phyloP scores from a whole-genome alignment of 2,329 filamentous ascomycete genomes.

The Sphaerulina vaccinii region DNA sequence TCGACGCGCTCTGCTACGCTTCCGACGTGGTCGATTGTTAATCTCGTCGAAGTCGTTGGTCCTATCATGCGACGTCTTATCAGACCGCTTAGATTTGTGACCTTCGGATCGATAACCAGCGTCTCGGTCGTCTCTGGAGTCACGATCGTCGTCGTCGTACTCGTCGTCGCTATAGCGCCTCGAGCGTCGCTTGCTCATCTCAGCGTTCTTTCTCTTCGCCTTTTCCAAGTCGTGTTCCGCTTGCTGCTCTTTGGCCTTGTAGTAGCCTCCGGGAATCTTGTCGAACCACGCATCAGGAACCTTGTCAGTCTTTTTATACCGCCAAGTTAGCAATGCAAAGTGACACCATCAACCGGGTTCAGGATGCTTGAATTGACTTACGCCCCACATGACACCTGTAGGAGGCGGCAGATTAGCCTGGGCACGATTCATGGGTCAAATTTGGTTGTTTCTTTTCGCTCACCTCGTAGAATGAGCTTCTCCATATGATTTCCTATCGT shows the following conservation, averaged over 20 bases:
- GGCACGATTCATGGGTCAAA: constrained; percentile 12
- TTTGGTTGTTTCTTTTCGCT: constrained; percentile 5
- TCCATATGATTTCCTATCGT: constrained; percentile 20
- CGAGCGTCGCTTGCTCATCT: constrained; percentile 23
- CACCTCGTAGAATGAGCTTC: constrained; percentile 30
- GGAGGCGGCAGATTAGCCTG: constrained; percentile 12
- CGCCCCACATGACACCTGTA: constrained; percentile 29
- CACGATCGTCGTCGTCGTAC: constrained; percentile 27
- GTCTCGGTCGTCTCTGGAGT: constrained; percentile 21
- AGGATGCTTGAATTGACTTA: constrained; percentile 13
- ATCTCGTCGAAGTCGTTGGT: constrained; percentile 29
- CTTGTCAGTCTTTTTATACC: constrained; percentile 32
- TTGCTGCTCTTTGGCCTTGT: constrained; percentile 33
- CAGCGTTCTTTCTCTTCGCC: constrained; percentile 17
- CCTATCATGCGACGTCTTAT: constrained; percentile 26
- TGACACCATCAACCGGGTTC: constrained; percentile 7
- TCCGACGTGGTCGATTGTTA: constrained; percentile 26
- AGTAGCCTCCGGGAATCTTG: constrained; percentile 39
- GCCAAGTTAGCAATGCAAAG: constrained; percentile 7
- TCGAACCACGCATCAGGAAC: constrained; percentile 42
- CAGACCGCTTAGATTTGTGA: constrained; percentile 15
- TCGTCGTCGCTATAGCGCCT: constrained; percentile 32
- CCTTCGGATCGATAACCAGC: constrained; percentile 25
- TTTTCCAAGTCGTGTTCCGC: constrained; percentile 20
- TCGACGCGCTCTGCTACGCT: constrained; percentile 21